Evolutionary conservation across 2,329 filamentous ascomycete genomes (phyloP).

Genomic region (Hypoxylon sp.): DNA sequence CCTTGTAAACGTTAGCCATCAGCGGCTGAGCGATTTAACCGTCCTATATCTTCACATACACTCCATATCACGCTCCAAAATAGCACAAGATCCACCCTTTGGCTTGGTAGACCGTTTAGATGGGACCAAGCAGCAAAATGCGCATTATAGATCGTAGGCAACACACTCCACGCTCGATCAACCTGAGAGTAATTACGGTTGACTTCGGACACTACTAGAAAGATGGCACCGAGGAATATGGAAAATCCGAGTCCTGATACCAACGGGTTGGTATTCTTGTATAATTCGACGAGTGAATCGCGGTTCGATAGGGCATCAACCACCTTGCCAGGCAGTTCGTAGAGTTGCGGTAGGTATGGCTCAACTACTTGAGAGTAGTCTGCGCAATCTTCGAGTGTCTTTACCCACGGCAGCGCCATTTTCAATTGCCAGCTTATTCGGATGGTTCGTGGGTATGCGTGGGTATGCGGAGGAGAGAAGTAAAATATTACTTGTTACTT

Average conservation of each 20-base stretch:
- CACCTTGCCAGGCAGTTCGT: slow-evolving; percentile 76
- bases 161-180: slow-evolving; percentile 90
- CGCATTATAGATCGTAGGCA: slow-evolving; percentile 88
- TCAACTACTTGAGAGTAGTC: slow-evolving; percentile 81
- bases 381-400: slow-evolving; percentile 79
- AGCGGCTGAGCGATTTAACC: slow-evolving; percentile 30
- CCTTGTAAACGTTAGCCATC: slow-evolving; percentile 60
- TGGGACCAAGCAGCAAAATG: slow-evolving; percentile 90
- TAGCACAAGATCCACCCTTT: slow-evolving; percentile 80
- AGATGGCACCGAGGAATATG: slow-evolving; percentile 77
- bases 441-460: slow-evolving; percentile 3
- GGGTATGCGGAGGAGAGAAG: not conserved
- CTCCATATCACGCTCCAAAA: slow-evolving; percentile 83
- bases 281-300: slow-evolving; percentile 77
- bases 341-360: slow-evolving; percentile 80
- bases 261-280: slow-evolving; percentile 88
- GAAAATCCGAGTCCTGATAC: slow-evolving; percentile 81
- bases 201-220: slow-evolving; percentile 83
- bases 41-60: slow-evolving; percentile 64
- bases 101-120: slow-evolving; percentile 77
- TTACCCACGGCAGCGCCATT: slow-evolving; percentile 82
- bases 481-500: slow-evolving; percentile 13
- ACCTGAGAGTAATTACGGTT: slow-evolving; percentile 98
- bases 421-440: slow-evolving; percentile 15
- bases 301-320: slow-evolving; percentile 72